phyloP scores from a whole-genome alignment of 2,329 filamentous ascomycete genomes.

The Verticillium albo-atrum region DNA sequence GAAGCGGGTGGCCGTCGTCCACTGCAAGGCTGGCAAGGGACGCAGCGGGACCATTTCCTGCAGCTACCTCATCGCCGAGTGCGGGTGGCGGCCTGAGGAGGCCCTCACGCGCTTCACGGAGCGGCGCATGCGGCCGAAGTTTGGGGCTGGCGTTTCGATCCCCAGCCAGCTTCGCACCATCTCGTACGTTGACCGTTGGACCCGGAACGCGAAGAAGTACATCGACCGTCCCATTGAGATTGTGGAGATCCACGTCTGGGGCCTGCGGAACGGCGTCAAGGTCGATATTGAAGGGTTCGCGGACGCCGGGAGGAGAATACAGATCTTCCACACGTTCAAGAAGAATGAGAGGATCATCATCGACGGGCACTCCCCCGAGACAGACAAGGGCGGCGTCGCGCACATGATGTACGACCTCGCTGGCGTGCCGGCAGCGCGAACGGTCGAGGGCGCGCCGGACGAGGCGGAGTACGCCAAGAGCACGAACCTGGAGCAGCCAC shows the following conservation, averaged over 20 bases:
- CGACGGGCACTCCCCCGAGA: constrained; percentile 48
- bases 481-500: constrained; percentile 11
- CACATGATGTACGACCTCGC: constrained; percentile 53
- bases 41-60: constrained; percentile 84
- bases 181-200: constrained; percentile 84
- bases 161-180: constrained; percentile 88
- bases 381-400: constrained; percentile 41
- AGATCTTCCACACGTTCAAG: constrained; percentile 75
- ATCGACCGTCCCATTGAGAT: constrained; percentile 80
- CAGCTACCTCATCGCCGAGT: constrained; percentile 85
- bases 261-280: constrained; percentile 81
- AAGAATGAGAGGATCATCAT: constrained; percentile 68
- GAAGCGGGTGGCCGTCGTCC: constrained; percentile 76
- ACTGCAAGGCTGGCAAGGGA: constrained; percentile 97
- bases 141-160: constrained; percentile 87
- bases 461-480: constrained; percentile 16
- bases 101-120: constrained; percentile 63
- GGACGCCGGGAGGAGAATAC: constrained; percentile 85
- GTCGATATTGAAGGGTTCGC: constrained; percentile 79
- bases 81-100: constrained; percentile 53
- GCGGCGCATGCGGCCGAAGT: constrained; percentile 81
- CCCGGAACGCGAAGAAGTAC: constrained; percentile 69
- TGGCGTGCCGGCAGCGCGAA: constrained; percentile 19
- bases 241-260: constrained; percentile 86
- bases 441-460: constrained; percentile 8